Percentiles rank a stretch among this genome's conserved stretches.
Conservation (phyloP, 2,329 filamentous ascomycete species). For the Aspergillus hiratsukae region DNA sequence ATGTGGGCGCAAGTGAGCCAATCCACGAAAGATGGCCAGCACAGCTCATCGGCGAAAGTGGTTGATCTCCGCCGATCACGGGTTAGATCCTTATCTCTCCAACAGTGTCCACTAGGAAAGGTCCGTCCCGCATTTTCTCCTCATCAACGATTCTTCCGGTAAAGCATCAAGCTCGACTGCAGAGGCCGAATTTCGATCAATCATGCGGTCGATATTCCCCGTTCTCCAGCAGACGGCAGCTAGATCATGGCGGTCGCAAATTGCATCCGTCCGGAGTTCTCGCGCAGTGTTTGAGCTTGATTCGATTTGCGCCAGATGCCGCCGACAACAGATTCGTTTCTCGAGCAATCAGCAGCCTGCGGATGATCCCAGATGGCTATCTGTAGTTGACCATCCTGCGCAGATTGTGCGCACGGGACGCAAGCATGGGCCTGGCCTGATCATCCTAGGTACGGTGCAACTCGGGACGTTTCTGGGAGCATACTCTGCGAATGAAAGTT, state of each 20-base stretch:
- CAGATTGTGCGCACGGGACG: slow-evolving; percentile 70
- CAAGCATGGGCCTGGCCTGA: slow-evolving; percentile 73
- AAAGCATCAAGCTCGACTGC: neutral
- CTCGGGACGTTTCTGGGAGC: neutral
- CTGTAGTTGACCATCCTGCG: slow-evolving; percentile 81
- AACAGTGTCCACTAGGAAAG: neutral
- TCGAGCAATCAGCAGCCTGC: slow-evolving; percentile 49
- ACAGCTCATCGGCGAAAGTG: neutral
- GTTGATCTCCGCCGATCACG: neutral
- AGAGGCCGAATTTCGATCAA: neutral
- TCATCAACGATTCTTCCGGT: neutral
- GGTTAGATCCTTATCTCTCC: neutral
- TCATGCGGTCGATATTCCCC: slow-evolving; percentile 28
- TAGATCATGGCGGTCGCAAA: slow-evolving; percentile 18
- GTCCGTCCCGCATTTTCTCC: neutral
- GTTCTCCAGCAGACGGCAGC: slow-evolving; percentile 21
- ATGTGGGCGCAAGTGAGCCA: neutral
- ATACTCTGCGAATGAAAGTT: neutral
- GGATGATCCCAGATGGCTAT: slow-evolving; percentile 76
- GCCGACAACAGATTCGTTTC: slow-evolving; percentile 35
- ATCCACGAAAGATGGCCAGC: neutral
- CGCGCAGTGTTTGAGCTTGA: slow-evolving; percentile 20
- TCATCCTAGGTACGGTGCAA: slow-evolving; percentile 61
- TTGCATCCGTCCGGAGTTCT: slow-evolving; percentile 17
- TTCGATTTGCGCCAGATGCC: slow-evolving; percentile 34